Conservation (phyloP, 306 rosid genomes). For the Vigna hirtella region DNA sequence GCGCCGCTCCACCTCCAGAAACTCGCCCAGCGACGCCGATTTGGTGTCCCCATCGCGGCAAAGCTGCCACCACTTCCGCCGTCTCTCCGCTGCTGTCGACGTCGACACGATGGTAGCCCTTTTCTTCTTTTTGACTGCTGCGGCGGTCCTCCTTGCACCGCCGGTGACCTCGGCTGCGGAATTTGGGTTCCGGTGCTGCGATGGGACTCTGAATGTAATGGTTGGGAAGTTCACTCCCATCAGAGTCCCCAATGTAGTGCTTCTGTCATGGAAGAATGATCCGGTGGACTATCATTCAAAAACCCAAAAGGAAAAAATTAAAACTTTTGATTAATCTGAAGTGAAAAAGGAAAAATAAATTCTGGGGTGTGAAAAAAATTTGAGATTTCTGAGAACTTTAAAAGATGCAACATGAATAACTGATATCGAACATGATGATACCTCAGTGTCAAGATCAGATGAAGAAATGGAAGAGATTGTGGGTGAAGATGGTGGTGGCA, state of each 20-base stretch:
- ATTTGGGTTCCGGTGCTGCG: constrained; percentile 68
- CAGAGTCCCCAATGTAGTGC: constrained; percentile 90
- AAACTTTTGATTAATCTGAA: not conserved
- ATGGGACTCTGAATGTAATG: constrained; percentile 81
- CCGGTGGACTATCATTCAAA: constrained; percentile 78
- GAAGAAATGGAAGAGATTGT: constrained; percentile 90
- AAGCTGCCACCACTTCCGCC: constrained; percentile 91
- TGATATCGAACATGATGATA: constrained; percentile 22
- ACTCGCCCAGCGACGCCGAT: constrained; percentile 86
- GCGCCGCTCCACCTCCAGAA: constrained; percentile 91
- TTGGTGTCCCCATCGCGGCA: constrained; percentile 77
- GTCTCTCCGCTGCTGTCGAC: constrained; percentile 54
- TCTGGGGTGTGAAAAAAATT: constrained; percentile 37
- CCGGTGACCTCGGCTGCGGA: constrained; percentile 22
- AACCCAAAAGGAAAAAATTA: not conserved
- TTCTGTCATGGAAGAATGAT: constrained; percentile 93
- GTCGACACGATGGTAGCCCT: constrained; percentile 13
- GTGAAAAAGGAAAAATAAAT: constrained; percentile 2
- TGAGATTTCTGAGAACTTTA: not conserved
- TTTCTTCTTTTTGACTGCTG: constrained; percentile 59
- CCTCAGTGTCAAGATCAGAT: constrained; percentile 97
- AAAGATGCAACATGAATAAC: not conserved
- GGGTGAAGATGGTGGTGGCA: constrained; percentile 91
- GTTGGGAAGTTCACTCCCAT: constrained; percentile 97
- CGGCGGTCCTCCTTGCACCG: constrained; percentile 43